phyloP scores from a whole-genome alignment of 2,329 filamentous ascomycete species.

The Lizonia empirigonia region DNA sequence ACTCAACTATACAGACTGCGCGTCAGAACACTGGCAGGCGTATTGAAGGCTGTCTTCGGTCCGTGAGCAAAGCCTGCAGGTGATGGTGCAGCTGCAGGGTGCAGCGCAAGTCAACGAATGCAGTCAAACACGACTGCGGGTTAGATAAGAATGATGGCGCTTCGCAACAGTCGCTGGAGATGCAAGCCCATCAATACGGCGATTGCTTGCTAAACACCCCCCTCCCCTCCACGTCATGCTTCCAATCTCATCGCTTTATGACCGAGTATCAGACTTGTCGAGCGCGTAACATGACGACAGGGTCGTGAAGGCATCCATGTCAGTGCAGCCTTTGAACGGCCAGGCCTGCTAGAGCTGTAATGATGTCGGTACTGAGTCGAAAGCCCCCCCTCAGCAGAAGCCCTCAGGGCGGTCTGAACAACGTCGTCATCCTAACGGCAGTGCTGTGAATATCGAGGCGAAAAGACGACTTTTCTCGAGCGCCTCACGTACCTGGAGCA shows the following conservation, averaged over 20 bases:
- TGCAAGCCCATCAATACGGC: not conserved
- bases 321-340: not conserved
- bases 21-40: not conserved
- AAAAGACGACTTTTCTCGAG: not conserved
- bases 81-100: not conserved
- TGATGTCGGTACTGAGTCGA: constrained; percentile 1
- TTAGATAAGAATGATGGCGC: not conserved
- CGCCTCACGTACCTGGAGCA: constrained; percentile 16
- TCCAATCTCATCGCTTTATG: not conserved
- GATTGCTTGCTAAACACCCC: not conserved
- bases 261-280: not conserved
- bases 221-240: not conserved
- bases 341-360: not conserved
- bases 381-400: not conserved
- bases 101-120: constrained; percentile 9
- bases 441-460: constrained; percentile 15
- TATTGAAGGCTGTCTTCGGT: not conserved
- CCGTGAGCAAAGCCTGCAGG: not conserved
- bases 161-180: not conserved
- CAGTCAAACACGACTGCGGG: constrained; percentile 8
- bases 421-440: constrained; percentile 11
- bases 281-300: not conserved
- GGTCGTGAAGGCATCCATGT: not conserved
- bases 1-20: constrained; percentile 2
- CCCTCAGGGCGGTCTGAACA: constrained; percentile 12